Percentiles rank a stretch among this genome's conserved stretches.
Evolutionary conservation across 495 filamentous ascomycete genomes (phyloP).

Genomic region (Podospora appendiculata): DNA sequence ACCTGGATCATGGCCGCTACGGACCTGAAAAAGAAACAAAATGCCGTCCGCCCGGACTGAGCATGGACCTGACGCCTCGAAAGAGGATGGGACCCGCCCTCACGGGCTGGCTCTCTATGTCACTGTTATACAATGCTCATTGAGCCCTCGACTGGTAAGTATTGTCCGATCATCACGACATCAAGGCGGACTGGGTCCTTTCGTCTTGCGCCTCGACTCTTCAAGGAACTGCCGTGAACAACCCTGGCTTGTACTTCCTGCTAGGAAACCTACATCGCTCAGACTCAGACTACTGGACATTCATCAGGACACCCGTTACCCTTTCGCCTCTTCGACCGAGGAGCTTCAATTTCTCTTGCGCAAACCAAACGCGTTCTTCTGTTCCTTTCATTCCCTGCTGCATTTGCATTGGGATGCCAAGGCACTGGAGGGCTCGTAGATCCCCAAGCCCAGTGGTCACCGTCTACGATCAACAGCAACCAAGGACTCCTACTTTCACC

Average conservation of each 20-base stretch:
- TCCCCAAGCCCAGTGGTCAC: constrained; percentile 11
- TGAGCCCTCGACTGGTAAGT: constrained; percentile 12
- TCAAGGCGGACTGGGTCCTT: constrained; percentile 3
- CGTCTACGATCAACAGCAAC: constrained; percentile 4
- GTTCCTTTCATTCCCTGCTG: constrained; percentile 4
- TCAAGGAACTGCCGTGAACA: neutral
- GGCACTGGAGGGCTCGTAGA: constrained; percentile 5
- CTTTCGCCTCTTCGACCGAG: neutral
- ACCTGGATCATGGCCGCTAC: neutral
- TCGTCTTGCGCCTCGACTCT: neutral
- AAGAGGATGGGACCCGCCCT: constrained; percentile 1
- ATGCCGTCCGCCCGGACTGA: constrained; percentile 3
- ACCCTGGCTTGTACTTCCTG: constrained; percentile 1
- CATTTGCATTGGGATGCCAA: constrained; percentile 3
- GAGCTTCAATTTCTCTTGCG: constrained; percentile 1
- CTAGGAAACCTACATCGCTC: neutral
- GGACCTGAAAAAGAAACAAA: neutral
- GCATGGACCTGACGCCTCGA: neutral
- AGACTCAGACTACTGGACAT: neutral
- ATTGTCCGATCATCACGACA: constrained; percentile 6
- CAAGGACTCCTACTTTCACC: constrained; percentile 1
- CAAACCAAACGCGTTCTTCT: constrained; percentile 3
- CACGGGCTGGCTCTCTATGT: neutral
- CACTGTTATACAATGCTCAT: constrained; percentile 8
- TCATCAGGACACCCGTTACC: too few species aligned